Percentiles rank a stretch among this genome's conserved stretches.
phyloP scores from a whole-genome alignment of 2,329 filamentous ascomycete genomes.

The Fusarium domesticum region DNA sequence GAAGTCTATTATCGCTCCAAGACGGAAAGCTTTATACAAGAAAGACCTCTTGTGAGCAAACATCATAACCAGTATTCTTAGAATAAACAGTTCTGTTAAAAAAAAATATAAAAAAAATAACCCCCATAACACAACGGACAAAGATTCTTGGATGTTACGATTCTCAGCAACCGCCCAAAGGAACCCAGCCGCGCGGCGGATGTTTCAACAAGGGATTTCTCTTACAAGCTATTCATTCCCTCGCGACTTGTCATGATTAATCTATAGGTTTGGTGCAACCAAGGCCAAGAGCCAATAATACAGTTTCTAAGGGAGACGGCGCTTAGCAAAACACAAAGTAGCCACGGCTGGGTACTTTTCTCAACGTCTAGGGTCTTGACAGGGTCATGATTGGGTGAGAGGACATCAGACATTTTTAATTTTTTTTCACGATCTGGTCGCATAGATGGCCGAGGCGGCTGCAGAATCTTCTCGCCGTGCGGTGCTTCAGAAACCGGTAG shows the following conservation, averaged over 20 bases:
- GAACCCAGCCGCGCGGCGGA: too few species aligned
- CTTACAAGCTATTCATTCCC: background rate
- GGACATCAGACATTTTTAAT: background rate
- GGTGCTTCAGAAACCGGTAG: background rate
- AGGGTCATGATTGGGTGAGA: conserved; percentile 23
- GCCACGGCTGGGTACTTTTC: conserved; percentile 5
- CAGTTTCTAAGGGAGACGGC: conserved; percentile 5
- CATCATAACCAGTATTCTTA: background rate
- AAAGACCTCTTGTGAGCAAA: conserved; percentile 7
- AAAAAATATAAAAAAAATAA: background rate
- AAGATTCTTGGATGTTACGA: conserved; percentile 16
- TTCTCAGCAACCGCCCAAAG: conserved; percentile 26
- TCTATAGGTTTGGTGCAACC: too few species aligned
- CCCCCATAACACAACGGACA: background rate
- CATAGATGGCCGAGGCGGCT: conserved; percentile 32
- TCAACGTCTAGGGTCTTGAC: conserved; percentile 3
- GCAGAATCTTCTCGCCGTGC: conserved; percentile 1
- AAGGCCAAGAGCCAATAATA: too few species aligned
- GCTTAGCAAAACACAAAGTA: conserved; percentile 10
- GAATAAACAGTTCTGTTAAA: too few species aligned
- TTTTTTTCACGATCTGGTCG: conserved; percentile 14
- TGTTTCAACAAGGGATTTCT: background rate
- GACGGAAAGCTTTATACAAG: conserved; percentile 24
- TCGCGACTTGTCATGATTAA: too few species aligned
- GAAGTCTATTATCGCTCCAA: background rate